Evolutionary conservation across 2,329 filamentous ascomycete species (phyloP), one percentile per base, ranked within the genome.

Genomic region (Lecanicillium sp.): DNA sequence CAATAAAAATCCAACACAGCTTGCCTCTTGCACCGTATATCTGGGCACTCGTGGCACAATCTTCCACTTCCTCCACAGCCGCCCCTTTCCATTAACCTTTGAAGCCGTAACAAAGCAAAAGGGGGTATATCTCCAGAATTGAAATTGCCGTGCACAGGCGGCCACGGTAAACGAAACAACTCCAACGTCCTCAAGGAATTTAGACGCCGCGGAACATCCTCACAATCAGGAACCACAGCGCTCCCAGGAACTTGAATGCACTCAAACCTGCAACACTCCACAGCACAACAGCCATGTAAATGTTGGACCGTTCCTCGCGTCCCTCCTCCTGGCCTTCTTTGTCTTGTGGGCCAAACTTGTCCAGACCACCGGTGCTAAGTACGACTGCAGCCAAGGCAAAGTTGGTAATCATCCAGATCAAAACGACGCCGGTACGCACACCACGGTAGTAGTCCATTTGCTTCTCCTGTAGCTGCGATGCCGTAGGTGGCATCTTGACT

Each of bases 361-460:
- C 80, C 45, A 95, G 61, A 3, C 92, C 90, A 17, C 84, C 90
- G 1, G 85, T 81, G 55, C 84, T 89, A 48, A 98, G 68, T 7
- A 98, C 90, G 2, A 94, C 72, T 1, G 90, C 90, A 1, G 78
- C 80, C 5, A 98, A 77, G 1, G 78, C 88, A 58, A 98, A 85
- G 62, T 98, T 98, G 55, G 81, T 88, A 52, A 96, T 86, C 73
- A 98, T 95, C 92, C 92, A 98, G 48, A 84, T 79, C 36, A 96
- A 68, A 20, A 98, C 92, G 49, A 95, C 89, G 19, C 86, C 78
- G 15, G 85, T 94, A 45, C 92, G 79, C 59, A 98, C 95, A 48
- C 89, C 92, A 53, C 89, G 88, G 73, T 98, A 98, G 65, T 96
- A 98, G 59, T 98, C 92, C 68, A 95, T 87, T 60, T 98, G 90